Base-by-base conservation (phyloP, 495 filamentous ascomycete species). In the Jackrogersella minutella region DNA sequence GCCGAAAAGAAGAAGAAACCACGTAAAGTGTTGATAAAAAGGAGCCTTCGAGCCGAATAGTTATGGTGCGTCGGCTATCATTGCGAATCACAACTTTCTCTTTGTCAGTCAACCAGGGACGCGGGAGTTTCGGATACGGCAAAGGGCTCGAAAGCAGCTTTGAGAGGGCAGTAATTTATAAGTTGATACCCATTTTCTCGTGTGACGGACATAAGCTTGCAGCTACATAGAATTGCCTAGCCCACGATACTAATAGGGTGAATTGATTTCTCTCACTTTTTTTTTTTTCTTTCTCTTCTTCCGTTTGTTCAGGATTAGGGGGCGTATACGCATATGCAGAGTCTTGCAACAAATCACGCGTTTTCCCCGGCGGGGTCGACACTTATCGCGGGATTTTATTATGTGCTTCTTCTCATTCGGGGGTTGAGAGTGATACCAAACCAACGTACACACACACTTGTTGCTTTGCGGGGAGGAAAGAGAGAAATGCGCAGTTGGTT, bases 151-250 rank as follows among this genome's bases (percentile, higher is more conserved):
- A 49, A 47, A 59, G 30, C 52, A 44, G 47, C 44, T 30, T 37
- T 31, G 49, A 60, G 19, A 64, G 33, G 60, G 59, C 60, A 56
- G 26, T 64, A 60, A 56, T 64, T 61, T 59, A 36, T 36, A 26
- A 69, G 60, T 69, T 69, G 66, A 69, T 69, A 69, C 60, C 60
- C 66, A 53, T 30, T 63, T 60, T 51, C 55, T 41, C 36, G 55
- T 56, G 55, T 30, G 56, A 52, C 55, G 50, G 56, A 37, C 41
- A 64, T 64, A 69, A 63, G 55, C 60, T 60, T 63, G 66, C 66
- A 69, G 60, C 49, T 34, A 52, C 30, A 34, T 64, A 53, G 53
- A 68, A 17, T 56, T 56, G 40, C 31, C 49, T 17, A 40, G 36
- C 40, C 49, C 55, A 64, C 56, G 66, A 69, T 57, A 49, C 33